Evolutionary conservation across 2,329 filamentous ascomycete genomes (phyloP), one percentile per base, ranked within the genome.

Genomic region (Penicillium sp.): DNA sequence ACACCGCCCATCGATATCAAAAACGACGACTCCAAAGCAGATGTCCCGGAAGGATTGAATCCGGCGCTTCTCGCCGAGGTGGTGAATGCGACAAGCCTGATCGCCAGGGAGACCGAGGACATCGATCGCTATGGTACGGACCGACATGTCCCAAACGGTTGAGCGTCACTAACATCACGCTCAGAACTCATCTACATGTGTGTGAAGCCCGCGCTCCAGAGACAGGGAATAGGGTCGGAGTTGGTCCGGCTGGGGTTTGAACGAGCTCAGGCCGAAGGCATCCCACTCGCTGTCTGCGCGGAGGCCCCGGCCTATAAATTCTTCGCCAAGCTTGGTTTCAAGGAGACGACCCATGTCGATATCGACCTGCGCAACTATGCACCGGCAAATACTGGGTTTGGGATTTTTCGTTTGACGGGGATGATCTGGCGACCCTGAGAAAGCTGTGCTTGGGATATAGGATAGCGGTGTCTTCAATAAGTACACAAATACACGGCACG

Each of bases 311-410:
- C 43, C 4, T 44, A 48, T 25, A 34, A 17, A 0, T 55, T 48
- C 20, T 55, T 48, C 16, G 30, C 26, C 3, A 41, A 43, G 8
- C 10, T 39, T 11, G 46, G 44, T 4, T 48, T 51, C 13, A 14
- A 43, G n/a, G 47, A 52, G n/a, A 46, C 35, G 4, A 35, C 17
- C 3, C 41, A 50, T 41, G 33, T 37, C 2, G 49, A 53, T 39
- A 40, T 53, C 2, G 49, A 54, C 39, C 39, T 53, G 7, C 16
- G 33, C 6, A 36, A 46, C 7, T 54, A 40, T 36, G 47, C 51
- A 2, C 35, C 47, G 2, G 35, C 41, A 3, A 16, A 48, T 23
- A 47, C 39, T 4, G 51, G 51, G 0, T 54, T 51, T 35, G 49
- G 51, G 3, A 3, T 35, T 2, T 54, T 54, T 25, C 35, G 47